Conservation (phyloP, 257 asterid genomes). For the Solanum medicagineum region DNA sequence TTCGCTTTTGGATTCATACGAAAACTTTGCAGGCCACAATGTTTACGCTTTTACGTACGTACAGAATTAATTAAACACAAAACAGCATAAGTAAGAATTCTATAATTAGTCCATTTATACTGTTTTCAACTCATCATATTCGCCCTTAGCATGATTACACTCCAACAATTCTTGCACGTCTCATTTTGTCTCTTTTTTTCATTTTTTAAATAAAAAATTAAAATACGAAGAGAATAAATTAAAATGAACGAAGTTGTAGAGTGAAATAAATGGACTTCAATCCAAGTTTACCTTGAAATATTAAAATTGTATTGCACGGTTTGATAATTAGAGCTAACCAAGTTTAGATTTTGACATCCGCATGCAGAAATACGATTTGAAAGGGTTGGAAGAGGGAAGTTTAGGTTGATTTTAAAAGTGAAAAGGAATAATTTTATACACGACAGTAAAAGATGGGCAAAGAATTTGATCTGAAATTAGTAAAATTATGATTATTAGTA, state of each 20-base stretch:
- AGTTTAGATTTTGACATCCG: neutral
- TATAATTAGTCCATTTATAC: neutral
- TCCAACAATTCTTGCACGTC: neutral
- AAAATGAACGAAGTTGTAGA: neutral
- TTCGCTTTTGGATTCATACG: no score
- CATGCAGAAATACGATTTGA: neutral
- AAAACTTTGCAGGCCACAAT: no score
- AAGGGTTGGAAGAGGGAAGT: neutral
- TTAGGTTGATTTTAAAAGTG: neutral
- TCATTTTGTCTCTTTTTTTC: no score
- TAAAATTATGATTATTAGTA: neutral
- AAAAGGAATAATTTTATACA: neutral
- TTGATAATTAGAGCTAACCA: neutral
- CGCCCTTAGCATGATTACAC: no score
- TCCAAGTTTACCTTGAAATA: neutral
- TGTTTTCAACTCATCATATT: neutral
- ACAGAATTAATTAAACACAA: no score
- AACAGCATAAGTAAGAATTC: no score
- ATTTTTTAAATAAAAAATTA: no score
- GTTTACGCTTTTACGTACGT: no score
- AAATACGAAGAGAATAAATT: neutral
- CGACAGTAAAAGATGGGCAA: neutral
- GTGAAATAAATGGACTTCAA: neutral
- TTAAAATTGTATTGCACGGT: neutral
- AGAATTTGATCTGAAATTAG: neutral